Conservation (phyloP, 495 filamentous ascomycete genomes). For the Polyplosphaeria fusca region DNA sequence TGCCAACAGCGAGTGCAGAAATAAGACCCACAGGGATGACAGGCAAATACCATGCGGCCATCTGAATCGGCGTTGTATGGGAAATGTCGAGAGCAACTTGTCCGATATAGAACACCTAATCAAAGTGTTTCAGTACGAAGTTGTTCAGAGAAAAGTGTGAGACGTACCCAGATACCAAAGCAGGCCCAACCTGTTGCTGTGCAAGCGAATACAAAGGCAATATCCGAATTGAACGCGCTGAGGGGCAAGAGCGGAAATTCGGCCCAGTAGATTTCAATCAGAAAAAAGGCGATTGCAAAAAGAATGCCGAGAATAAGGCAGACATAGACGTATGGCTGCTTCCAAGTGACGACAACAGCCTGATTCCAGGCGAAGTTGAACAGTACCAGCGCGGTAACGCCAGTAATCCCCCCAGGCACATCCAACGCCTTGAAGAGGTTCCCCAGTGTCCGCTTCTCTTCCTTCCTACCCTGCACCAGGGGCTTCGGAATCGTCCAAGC, state of each 20-base stretch:
- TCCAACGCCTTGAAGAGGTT: too few relatives aligned
- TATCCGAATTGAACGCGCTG: slow-evolving; percentile 31
- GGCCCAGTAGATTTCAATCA: slow-evolving; percentile 30
- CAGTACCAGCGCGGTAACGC: slow-evolving; percentile 36
- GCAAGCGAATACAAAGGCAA: slow-evolving; percentile 33
- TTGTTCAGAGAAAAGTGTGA: slow-evolving; percentile 25
- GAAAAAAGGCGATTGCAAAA: slow-evolving; percentile 31
- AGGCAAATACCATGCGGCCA: slow-evolving; percentile 31
- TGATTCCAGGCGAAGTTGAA: slow-evolving; percentile 39
- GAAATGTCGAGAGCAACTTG: too few relatives aligned
- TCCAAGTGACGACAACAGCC: slow-evolving; percentile 35
- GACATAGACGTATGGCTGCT: slow-evolving; percentile 35
- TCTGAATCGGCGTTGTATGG: too few relatives aligned
- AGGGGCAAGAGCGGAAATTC: slow-evolving; percentile 34
- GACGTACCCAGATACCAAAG: slow-evolving; percentile 40
- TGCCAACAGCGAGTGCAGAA: slow-evolving; percentile 34
- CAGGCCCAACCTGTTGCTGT: slow-evolving; percentile 35
- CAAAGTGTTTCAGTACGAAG: slow-evolving; percentile 24
- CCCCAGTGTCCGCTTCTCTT: slow-evolving; percentile 12
- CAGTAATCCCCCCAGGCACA: slow-evolving; percentile 34
- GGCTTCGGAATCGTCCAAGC: slow-evolving; percentile 30
- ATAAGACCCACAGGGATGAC: slow-evolving; percentile 32
- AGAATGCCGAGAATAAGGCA: slow-evolving; percentile 35
- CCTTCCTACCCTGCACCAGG: slow-evolving; percentile 13
- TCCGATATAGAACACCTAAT: too few relatives aligned